Percentiles rank a stretch among this genome's conserved stretches.
These are phyloP conservation scores for Cercospora sp. DNA, from an alignment of 2,329 filamentous ascomycete genomes.

Conservation along the genomic window DNA sequence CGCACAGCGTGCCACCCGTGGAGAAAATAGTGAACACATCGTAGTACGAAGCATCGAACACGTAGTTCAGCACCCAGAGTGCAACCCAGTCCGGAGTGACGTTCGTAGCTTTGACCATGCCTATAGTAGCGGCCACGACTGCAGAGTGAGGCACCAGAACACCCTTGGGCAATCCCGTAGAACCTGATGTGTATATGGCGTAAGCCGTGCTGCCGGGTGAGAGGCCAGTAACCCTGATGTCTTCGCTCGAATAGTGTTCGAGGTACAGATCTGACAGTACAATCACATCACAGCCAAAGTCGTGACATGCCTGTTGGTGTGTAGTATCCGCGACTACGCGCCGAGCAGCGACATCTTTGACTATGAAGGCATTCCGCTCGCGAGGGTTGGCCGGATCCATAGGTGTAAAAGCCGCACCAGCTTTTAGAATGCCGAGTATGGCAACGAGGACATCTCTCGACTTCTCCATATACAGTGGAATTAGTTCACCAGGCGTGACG, in stretches of 20 bases:
- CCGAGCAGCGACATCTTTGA: neutral
- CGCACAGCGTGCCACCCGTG: constrained; percentile 51
- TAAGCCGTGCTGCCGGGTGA: constrained; percentile 8
- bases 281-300: neutral
- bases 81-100: constrained; percentile 9
- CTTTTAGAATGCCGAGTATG: neutral
- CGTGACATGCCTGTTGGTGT: neutral
- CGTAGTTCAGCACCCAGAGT: constrained; percentile 18
- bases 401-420: neutral
- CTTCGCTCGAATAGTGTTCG: neutral
- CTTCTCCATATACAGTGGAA: neutral
- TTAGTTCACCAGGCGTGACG: neutral
- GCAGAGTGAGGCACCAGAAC: constrained; percentile 19
- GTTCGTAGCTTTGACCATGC: constrained; percentile 8
- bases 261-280: neutral
- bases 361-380: neutral
- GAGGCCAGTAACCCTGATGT: neutral
- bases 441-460: neutral
- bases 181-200: constrained; percentile 21
- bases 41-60: constrained; percentile 35
- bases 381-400: neutral
- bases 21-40: constrained; percentile 43
- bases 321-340: neutral
- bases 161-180: constrained; percentile 23
- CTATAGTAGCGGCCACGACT: constrained; percentile 13